Evolutionary conservation across 83 land plant genomes (phyloP).

Genomic region (Picea mariana): DNA sequence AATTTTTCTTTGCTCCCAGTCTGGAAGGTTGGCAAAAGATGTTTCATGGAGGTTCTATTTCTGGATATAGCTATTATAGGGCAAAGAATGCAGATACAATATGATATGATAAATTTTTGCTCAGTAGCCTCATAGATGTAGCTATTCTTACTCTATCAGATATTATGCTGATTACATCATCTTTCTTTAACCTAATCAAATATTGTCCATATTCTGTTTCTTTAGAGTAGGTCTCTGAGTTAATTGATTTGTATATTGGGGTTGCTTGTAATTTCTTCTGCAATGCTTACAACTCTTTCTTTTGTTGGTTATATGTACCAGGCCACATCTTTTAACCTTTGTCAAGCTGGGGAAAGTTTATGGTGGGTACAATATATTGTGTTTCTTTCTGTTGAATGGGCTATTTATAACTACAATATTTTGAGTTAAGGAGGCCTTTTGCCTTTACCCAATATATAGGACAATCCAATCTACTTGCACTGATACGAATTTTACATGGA

Average conservation of each 20-base stretch:
- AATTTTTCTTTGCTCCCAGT: neutral
- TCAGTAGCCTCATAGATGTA: neutral
- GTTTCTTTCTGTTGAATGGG: too few species aligned
- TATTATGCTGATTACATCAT: neutral
- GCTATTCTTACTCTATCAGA: neutral
- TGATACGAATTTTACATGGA: too few species aligned
- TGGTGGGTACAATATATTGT: too few species aligned
- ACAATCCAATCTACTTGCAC: too few species aligned
- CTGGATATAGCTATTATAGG: neutral
- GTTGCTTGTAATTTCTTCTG: too few species aligned
- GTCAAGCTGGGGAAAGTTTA: too few species aligned
- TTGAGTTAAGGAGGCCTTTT: too few species aligned
- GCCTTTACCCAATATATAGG: too few species aligned
- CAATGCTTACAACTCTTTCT: too few species aligned
- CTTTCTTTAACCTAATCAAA: neutral
- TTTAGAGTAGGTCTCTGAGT: neutral
- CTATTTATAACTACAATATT: too few species aligned
- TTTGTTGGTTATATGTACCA: too few species aligned
- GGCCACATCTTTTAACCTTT: too few species aligned
- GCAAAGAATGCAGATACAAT: neutral
- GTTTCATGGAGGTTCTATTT: neutral
- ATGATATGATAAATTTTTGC: neutral
- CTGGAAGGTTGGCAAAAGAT: neutral
- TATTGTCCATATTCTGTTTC: neutral
- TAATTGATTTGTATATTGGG: neutral